A percentile compares a stretch with the other conserved stretches of the same genome.
Evolutionary conservation across 2,329 filamentous ascomycete genomes (phyloP).

Genomic region (Phialemonium atrogriseum): DNA sequence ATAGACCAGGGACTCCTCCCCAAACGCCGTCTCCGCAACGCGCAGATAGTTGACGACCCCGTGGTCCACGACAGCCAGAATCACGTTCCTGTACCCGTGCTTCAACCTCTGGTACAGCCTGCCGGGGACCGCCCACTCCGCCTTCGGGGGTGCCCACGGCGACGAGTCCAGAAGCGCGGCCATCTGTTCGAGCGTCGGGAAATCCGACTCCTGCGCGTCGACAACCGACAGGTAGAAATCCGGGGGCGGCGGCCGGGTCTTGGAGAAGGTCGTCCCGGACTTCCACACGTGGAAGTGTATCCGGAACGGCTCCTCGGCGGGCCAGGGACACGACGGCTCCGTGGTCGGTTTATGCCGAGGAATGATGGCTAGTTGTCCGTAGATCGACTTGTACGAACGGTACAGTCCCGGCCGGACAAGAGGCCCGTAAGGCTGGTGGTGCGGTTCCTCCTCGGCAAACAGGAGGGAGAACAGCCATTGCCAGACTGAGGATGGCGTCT

Average conservation of each 20-base stretch:
- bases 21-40: conserved; percentile 73
- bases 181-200: conserved; percentile 70
- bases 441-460: conserved; percentile 15
- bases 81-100: conserved; percentile 74
- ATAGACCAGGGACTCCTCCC: conserved; percentile 63
- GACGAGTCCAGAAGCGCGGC: conserved; percentile 63
- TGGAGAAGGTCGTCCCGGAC: conserved; percentile 61
- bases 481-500: conserved; percentile 27
- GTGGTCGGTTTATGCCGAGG: conserved; percentile 55
- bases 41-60: conserved; percentile 84
- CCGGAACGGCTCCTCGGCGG: conserved; percentile 50
- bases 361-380: conserved; percentile 66
- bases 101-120: conserved; percentile 69
- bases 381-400: conserved; percentile 63
- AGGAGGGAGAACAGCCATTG: conserved; percentile 47
- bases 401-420: conserved; percentile 56
- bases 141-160: conserved; percentile 56
- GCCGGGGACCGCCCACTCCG: conserved; percentile 30
- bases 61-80: conserved; percentile 82
- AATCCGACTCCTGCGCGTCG: conserved; percentile 59
- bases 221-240: conserved; percentile 82
- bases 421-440: conserved; percentile 38
- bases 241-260: conserved; percentile 67
- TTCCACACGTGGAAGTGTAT: conserved; percentile 82
- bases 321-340: conserved; percentile 15